phyloP scores from a whole-genome alignment of 371 early-diverging fungal species.

The Batrachochytrium dendrobatidis region DNA sequence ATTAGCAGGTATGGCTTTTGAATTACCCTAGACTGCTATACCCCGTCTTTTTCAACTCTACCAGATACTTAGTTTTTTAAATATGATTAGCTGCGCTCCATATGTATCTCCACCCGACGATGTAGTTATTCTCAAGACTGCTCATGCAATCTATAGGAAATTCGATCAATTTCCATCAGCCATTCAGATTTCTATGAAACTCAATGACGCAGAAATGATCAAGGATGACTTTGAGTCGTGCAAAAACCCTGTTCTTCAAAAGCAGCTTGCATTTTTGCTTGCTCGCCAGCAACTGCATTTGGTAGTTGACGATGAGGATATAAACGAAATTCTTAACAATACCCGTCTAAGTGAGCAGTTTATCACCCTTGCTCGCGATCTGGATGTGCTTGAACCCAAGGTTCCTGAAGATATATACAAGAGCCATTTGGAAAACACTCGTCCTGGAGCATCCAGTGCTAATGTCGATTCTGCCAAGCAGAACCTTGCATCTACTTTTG shows the following conservation, averaged over 20 bases:
- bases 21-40: neutral
- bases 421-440: conserved; percentile 82
- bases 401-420: conserved; percentile 97
- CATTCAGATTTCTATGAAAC: conserved; percentile 73
- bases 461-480: conserved; percentile 90
- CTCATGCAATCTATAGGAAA: conserved; percentile 82
- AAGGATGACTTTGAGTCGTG: conserved; percentile 83
- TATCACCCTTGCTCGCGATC: conserved; percentile 78
- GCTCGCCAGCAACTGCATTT: conserved; percentile 78
- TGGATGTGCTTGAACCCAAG: conserved; percentile 93
- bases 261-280: conserved; percentile 90
- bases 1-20: conserved; percentile 78
- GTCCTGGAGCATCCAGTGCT: conserved; percentile 50
- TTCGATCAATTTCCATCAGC: conserved; percentile 75
- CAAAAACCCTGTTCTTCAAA: conserved; percentile 67
- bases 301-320: conserved; percentile 71
- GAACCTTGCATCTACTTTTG: conserved; percentile 92
- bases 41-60: neutral
- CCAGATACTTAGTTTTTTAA: too few relatives aligned
- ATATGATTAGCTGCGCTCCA: conserved; percentile 69
- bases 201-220: conserved; percentile 75
- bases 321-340: conserved; percentile 83
- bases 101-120: conserved; percentile 89
- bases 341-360: conserved; percentile 78
- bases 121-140: conserved; percentile 70